Percentiles rank a stretch among this genome's conserved stretches.
These are phyloP conservation scores for Canariomyces notabilis DNA, from an alignment of 2,329 filamentous ascomycete species.

Conservation along the genomic window DNA sequence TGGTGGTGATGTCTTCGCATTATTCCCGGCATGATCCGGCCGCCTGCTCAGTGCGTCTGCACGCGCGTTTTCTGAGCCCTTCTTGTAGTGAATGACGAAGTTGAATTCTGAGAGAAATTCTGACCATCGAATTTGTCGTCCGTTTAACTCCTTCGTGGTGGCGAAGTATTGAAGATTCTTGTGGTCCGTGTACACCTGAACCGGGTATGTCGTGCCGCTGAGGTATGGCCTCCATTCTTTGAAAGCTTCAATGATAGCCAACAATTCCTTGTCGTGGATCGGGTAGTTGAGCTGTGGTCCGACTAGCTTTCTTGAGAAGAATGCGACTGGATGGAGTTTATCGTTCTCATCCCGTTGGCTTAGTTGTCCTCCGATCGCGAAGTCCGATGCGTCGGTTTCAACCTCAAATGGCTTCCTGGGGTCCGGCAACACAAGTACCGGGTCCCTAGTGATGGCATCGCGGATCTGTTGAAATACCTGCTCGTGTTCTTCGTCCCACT, in stretches of 20 bases:
- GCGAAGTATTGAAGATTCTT: conserved; percentile 29
- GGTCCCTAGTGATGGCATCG: conserved; percentile 17
- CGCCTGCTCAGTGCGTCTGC: conserved; percentile 19
- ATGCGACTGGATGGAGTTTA: conserved; percentile 7
- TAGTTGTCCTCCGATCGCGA: conserved; percentile 17
- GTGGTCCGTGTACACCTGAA: conserved; percentile 16
- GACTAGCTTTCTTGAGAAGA: conserved; percentile 16
- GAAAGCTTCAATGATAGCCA: conserved; percentile 23
- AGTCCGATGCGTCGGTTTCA: conserved; percentile 22
- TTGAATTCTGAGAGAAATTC: conserved; percentile 24
- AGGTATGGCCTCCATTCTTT: conserved; percentile 22
- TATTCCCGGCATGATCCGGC: background rate
- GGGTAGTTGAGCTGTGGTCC: conserved; percentile 24
- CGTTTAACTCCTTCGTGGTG: conserved; percentile 24
- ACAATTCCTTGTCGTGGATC: conserved; percentile 28
- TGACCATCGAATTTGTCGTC: conserved; percentile 25
- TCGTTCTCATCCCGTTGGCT: conserved; percentile 14
- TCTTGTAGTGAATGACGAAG: conserved; percentile 25
- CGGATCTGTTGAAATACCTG: conserved; percentile 24
- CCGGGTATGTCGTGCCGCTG: background rate
- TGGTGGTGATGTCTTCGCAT: background rate
- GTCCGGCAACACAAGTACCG: conserved; percentile 6
- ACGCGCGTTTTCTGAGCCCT: conserved; percentile 16
- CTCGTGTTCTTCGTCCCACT: conserved; percentile 7
- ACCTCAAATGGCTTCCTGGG: conserved; percentile 16